Base-by-base conservation (phyloP, 352 stramenopile genomes). In the Pythium pyrilobum region DNA sequence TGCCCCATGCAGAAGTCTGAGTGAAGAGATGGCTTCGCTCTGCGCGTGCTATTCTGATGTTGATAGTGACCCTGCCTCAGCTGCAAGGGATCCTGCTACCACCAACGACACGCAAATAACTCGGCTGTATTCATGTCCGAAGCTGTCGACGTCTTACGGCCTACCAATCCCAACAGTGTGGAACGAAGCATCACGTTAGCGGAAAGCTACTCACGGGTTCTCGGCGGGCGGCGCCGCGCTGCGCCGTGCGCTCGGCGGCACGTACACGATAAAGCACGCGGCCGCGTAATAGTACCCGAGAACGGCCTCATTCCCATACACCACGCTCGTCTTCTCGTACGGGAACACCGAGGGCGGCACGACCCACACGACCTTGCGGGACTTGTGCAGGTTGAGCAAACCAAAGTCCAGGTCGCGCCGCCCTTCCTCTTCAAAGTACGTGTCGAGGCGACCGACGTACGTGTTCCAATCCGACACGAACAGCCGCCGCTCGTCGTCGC, bases 251-350 rank as follows among this genome's bases (percentile, higher is more conserved):
- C n/a, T 31, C 29, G 53, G 46, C 0, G 53, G 53, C 12, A 63
- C 16, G 37, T 50, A 57, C 39, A 38, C 46, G 21, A 63, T 50
- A 13, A 64, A 15, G 15, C 28, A 64, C 20, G 47, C 56, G 15
- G 41, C 39, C 0, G 56, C 39, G 23, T 64, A 57, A 23, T 64
- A 58, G n/a, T 25, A 31, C 2, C 20, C 42, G 16, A 64, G 31
- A 5, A 20, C 11, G n/a, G 41, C 39, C 29, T 64, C 48, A 24
- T 57, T 62, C 11, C 47, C 41, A 36, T 64, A 64, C 23, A 34
- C 15, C 0, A 43, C 20, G 25, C 39, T 43, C 25, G 37, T 42
- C 32, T 64, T 57, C 18, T 44, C 20, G 10, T 46, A 46, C 4
- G 46, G 56, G 37, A 64, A 64, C 1, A 15, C 40, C 6, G 16